phyloP scores from a whole-genome alignment of 2,329 filamentous ascomycete species.

The Emmonsiellopsis sp. region DNA sequence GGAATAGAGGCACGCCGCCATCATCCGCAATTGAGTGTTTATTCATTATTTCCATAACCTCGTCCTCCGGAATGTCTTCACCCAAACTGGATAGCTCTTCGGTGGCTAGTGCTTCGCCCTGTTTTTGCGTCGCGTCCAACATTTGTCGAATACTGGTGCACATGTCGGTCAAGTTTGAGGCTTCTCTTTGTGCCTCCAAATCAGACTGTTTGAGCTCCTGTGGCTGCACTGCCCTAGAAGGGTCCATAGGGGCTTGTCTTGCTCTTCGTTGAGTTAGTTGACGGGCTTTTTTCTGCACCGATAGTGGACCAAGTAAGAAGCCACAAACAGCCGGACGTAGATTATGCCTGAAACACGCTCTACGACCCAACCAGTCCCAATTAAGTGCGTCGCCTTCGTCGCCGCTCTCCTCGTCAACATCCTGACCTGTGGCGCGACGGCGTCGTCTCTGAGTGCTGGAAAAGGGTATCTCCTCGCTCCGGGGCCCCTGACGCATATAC shows the following conservation, averaged over 20 bases:
- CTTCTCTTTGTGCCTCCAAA: constrained; percentile 56
- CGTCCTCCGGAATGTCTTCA: constrained; percentile 20
- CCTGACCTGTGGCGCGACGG: constrained; percentile 42
- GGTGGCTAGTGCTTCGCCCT: constrained; percentile 41
- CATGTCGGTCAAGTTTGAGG: constrained; percentile 68
- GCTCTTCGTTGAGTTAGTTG: constrained; percentile 62
- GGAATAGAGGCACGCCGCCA: constrained; percentile 68
- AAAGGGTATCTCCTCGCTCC: constrained; percentile 43
- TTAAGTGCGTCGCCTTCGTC: constrained; percentile 71
- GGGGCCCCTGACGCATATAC: constrained; percentile 67
- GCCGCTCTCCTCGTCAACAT: constrained; percentile 45
- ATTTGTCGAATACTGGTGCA: constrained; percentile 65
- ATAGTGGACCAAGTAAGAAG: constrained; percentile 81
- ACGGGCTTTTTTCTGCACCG: constrained; percentile 74
- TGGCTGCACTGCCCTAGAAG: constrained; percentile 61
- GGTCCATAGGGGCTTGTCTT: constrained; percentile 58
- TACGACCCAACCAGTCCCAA: constrained; percentile 75
- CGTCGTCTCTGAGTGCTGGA: constrained; percentile 30
- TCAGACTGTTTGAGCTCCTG: constrained; percentile 69
- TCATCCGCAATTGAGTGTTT: constrained; percentile 57
- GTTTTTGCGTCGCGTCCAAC: constrained; percentile 39
- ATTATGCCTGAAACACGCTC: constrained; percentile 65
- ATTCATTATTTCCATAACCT: constrained; percentile 25
- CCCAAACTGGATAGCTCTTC: constrained; percentile 28
- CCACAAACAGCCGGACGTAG: constrained; percentile 67